phyloP scores from a whole-genome alignment of 1,139 yeast species.

The Maudiozyma humilis region DNA sequence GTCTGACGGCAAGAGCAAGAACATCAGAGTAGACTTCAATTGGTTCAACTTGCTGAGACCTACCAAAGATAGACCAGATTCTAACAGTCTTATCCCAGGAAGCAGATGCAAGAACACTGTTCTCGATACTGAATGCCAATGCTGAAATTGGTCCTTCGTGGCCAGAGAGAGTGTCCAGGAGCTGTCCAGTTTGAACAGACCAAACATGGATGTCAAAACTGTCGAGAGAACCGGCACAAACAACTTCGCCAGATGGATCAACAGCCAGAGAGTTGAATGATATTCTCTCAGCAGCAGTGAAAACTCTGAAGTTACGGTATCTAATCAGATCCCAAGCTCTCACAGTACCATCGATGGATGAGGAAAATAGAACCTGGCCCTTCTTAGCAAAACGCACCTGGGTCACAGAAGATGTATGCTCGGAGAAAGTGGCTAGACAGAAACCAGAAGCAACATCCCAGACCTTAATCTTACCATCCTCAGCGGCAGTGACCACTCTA shows the following conservation, averaged over 20 bases:
- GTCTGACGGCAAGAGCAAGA: conserved; percentile 75
- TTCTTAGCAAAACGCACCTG: conserved; percentile 75
- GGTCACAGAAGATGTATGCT: conserved; percentile 84
- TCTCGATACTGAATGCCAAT: conserved; percentile 76
- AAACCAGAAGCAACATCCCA: conserved; percentile 95
- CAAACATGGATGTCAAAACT: conserved; percentile 87
- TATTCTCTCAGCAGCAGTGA: conserved; percentile 81
- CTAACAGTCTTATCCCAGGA: conserved; percentile 96
- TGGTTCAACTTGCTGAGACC: conserved; percentile 84
- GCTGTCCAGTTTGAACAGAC: conserved; percentile 95
- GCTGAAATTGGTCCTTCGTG: conserved; percentile 95
- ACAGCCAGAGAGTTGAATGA: conserved; percentile 88
- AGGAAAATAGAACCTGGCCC: conserved; percentile 84
- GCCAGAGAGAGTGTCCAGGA: conserved; percentile 78
- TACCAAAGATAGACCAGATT: conserved; percentile 84
- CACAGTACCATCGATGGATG: conserved; percentile 93
- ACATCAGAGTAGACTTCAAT: conserved; percentile 80
- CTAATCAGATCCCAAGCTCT: conserved; percentile 94
- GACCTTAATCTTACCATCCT: conserved; percentile 91
- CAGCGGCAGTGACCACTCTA: conserved; percentile 85
- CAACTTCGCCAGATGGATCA: conserved; percentile 95
- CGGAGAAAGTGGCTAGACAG: conserved; percentile 83
- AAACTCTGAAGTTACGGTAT: conserved; percentile 88
- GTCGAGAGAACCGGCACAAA: conserved; percentile 90
- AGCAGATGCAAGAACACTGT: conserved; percentile 74